Base-by-base conservation (phyloP, 1,284 basidiomycete genomes). In the Naganishia sp. region DNA sequence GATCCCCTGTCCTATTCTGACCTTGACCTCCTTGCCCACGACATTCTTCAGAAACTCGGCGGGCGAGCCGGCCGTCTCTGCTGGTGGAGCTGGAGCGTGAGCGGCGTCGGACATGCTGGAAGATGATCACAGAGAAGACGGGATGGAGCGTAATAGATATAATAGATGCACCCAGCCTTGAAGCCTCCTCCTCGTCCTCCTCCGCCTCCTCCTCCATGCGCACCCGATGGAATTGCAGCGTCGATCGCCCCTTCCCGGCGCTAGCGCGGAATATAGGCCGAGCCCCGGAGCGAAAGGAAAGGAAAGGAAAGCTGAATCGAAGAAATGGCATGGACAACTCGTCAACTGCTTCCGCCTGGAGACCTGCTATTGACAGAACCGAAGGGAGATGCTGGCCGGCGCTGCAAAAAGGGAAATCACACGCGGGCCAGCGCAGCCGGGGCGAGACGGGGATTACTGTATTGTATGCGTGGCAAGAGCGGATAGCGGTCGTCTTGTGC, bases 21-120 rank as follows among this genome's bases (percentile, higher is more conserved):
- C 96, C 69, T 94, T 90, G 66, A 98, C 95, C 62, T 85, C 86
- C 80, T 97, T 96, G 35, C 95, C 95, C 31, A 98, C 95, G 32
- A 98, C 94, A 58, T 88, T 90, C 80, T 94, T 94, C 68, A 95
- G 77, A 71, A 94, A 95, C 72, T 93, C 90, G 0, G 90, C 92
- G 0, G 92, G 92, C 0, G 91, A 92, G 9, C 92, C 92, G 9
- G 83, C 80, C 15, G 57, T 49, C 39, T 68, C 67, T 23, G 41
- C 21, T 13, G 60, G 25, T 18, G 61, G 47, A 28, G 63, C 21
- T 43, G 55, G 54, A 46, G 55, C 28, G 41, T 35, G 32, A n/a
- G 42, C 55, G 47, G 45, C 42, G 28, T 66, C 65, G 41, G 65
- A 53, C 65, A 66, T 66, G 54, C 25, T 66, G 9, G 18, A n/a